These are phyloP conservation scores for Gypsophila paniculata DNA, from an alignment of 179 eudicot species.

Conservation along the genomic window DNA sequence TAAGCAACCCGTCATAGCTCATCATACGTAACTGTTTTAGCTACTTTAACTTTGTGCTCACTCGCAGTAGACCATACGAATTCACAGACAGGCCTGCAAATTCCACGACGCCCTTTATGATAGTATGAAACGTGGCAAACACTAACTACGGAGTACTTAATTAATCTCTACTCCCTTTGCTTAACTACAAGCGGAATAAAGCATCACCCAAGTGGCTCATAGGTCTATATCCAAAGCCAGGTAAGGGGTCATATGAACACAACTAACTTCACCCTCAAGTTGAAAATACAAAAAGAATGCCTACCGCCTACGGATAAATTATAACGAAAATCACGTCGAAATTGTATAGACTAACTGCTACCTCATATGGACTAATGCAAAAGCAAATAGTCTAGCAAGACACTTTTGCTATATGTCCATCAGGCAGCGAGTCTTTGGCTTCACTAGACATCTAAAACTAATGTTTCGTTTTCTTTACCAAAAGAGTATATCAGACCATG, in stretches of 20 bases:
- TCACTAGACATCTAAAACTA: background rate
- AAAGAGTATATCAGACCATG: background rate
- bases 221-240: background rate
- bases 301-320: no score
- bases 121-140: background rate
- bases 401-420: no score
- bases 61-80: background rate
- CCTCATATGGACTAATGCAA: no score
- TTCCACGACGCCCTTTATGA: background rate
- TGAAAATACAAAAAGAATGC: no score
- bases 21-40: background rate
- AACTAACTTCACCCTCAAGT: background rate
- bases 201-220: background rate
- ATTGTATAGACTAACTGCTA: no score
- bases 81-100: background rate
- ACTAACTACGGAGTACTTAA: background rate
- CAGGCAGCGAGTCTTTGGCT: no score
- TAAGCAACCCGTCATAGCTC: background rate
- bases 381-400: no score
- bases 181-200: background rate
- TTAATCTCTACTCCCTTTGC: background rate
- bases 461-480: background rate
- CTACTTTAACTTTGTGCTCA: background rate
- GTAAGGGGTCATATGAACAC: no score
- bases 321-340: no score